Base-by-base conservation (phyloP, 352 stramenopile genomes). In the Pythium vanterpoolii region DNA sequence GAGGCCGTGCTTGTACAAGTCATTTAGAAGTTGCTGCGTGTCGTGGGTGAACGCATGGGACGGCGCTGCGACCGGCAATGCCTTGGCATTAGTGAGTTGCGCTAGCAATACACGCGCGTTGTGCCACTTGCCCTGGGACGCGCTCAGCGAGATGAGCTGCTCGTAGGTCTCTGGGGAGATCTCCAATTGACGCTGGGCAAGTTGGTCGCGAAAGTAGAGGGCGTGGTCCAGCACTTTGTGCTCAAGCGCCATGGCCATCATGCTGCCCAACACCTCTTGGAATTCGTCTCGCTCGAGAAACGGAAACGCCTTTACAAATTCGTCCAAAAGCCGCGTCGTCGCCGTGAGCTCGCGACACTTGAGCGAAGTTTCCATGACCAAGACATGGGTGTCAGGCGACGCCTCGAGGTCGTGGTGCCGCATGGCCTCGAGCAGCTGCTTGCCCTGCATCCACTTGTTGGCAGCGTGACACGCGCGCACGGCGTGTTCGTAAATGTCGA, bases 401-500 rank as follows among this genome's bases (percentile, higher is more conserved):
- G 82, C 78, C 64, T 84, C 74, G 24, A 91, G 59, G 16, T 62
- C 44, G 48, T 89, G 77, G 19, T 62, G 70, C 5, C 58, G 53
- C 72, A 89, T 83, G 46, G 86, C 79, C 38, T 89, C 82, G 10
- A 89, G 59, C 39, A 91, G 66, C 49, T 86, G 74, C 60, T 88
- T 89, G 27, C 69, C 71, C 62, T 73, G 76, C 66, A 87, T 87
- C 82, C 82, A 91, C 56, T 89, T 87, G 39, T 71, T 61, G 1
- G 60, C 79, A 42, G 47, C 56, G 52, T 76, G 65, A 60, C 79
- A 88, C 26, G 82, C 74, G 1, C 44, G 48, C 46, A 91, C 70
- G n/a, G 76, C 82, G 62, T 91, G 81, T 59, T 91, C 82, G 48
- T 89, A 91, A 26, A 91, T 83, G 49, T 75, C 68, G 26, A 72